Percentiles rank a stretch among this genome's conserved stretches.
These are phyloP conservation scores for Melanomma pulvis-pyrius DNA, from an alignment of 495 filamentous ascomycete genomes.

Conservation along the genomic window DNA sequence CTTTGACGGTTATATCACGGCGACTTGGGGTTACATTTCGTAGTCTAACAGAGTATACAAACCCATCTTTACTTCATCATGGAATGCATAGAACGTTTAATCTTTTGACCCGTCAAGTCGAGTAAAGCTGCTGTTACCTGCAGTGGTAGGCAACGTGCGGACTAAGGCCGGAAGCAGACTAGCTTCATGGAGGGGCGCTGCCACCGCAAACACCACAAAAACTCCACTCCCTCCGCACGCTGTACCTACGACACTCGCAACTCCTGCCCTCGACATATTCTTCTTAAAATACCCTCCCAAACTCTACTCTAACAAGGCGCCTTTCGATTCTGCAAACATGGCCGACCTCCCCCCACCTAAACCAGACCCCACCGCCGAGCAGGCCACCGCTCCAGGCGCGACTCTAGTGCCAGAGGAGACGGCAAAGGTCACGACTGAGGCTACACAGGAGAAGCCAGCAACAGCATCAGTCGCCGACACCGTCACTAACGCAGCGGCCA, in stretches of 20 bases:
- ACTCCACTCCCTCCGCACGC: neutral
- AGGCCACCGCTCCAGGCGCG: slow-evolving; percentile 32
- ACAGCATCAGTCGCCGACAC: slow-evolving; percentile 50
- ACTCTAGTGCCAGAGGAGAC: slow-evolving; percentile 36
- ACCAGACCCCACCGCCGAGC: slow-evolving; percentile 34
- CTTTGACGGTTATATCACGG: neutral
- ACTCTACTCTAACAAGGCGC: neutral
- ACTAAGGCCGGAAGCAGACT: neutral
- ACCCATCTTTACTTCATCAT: neutral
- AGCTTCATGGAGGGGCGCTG: neutral
- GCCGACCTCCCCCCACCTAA: slow-evolving; percentile 27
- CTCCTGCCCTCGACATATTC: neutral
- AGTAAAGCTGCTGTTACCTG: neutral
- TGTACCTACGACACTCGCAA: neutral
- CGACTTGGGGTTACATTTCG: neutral
- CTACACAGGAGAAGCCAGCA: slow-evolving; percentile 63
- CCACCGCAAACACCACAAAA: neutral
- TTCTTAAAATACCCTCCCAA: neutral
- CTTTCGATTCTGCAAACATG: slow-evolving; percentile 16
- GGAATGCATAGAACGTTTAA: neutral
- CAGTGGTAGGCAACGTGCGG: neutral
- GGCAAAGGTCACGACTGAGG: slow-evolving; percentile 32
- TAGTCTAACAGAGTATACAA: neutral
- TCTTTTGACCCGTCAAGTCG: neutral
- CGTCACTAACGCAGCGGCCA: slow-evolving; percentile 52